phyloP scores from a whole-genome alignment of 2,329 filamentous ascomycete species.

The Pseudopithomyces chartarum region DNA sequence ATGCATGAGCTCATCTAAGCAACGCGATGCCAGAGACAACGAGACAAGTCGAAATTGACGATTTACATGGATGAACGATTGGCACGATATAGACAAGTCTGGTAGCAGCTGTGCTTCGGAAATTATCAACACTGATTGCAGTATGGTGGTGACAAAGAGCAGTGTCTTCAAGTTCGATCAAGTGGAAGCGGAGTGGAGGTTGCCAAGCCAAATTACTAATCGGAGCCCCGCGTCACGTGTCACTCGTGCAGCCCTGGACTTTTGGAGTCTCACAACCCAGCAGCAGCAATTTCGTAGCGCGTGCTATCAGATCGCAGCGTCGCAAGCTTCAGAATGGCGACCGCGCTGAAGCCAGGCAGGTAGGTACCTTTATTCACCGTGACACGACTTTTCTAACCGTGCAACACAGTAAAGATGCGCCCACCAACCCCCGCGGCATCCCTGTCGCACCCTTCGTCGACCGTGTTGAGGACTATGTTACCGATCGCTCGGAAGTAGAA shows the following conservation, averaged over 20 bases:
- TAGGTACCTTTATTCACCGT: conserved; percentile 9
- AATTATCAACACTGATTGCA: too few relatives aligned
- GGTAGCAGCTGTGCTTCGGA: not conserved
- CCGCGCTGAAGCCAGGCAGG: conserved; percentile 30
- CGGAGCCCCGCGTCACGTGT: conserved; percentile 4
- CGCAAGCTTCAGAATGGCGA: conserved; percentile 32
- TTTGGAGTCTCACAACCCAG: conserved; percentile 25
- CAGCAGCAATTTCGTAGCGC: conserved; percentile 16
- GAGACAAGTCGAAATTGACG: not conserved
- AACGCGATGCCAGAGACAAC: not conserved
- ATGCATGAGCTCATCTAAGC: not conserved
- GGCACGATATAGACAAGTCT: not conserved
- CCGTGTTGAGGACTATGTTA: conserved; percentile 85
- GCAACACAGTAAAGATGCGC: conserved; percentile 48
- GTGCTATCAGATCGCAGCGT: conserved; percentile 13
- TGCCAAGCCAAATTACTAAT: not conserved
- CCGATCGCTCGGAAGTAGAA: conserved; percentile 78
- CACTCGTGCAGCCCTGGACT: conserved; percentile 11
- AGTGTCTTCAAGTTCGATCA: not conserved
- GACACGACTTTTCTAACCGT: conserved; percentile 10
- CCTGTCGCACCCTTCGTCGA: conserved; percentile 85
- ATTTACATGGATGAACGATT: not conserved
- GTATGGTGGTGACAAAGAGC: too few relatives aligned
- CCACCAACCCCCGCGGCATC: conserved; percentile 81
- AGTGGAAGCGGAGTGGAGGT: not conserved